Percentiles rank a stretch among this genome's conserved stretches.
Conservation (phyloP, 306 rosid genomes). For the Pachyrhizus erosus region DNA sequence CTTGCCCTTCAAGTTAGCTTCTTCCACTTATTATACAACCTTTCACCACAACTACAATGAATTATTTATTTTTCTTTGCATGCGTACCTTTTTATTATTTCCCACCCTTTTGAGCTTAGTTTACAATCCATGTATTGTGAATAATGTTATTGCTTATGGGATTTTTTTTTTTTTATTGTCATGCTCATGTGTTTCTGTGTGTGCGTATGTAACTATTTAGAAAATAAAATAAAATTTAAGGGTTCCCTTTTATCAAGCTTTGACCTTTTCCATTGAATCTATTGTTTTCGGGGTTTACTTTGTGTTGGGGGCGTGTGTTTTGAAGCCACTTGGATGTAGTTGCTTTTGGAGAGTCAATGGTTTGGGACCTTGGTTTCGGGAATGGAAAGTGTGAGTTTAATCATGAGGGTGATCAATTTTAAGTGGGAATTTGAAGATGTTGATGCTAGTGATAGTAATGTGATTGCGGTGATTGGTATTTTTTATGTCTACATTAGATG, state of each 20-base stretch:
- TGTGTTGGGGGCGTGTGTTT: not conserved
- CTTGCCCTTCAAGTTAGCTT: not conserved
- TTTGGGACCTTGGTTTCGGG: not conserved
- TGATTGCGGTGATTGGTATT: constrained; percentile 5
- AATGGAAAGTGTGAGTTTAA: not conserved
- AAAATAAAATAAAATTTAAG: not conserved
- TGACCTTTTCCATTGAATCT: not conserved
- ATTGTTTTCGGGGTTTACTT: not conserved
- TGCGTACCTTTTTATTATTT: not conserved
- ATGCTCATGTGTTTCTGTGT: not conserved
- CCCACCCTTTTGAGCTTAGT: not conserved
- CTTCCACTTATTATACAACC: not conserved
- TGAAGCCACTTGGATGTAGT: not conserved
- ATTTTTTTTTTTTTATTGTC: not conserved
- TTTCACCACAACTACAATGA: not conserved
- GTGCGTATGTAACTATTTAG: not conserved
- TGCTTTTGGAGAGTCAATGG: constrained; percentile 18
- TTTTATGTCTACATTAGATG: not conserved
- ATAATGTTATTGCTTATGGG: not conserved
- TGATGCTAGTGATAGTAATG: constrained; percentile 5
- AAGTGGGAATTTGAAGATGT: not conserved
- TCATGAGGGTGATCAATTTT: not conserved
- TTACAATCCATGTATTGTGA: not conserved
- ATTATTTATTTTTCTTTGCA: not conserved
- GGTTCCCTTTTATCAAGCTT: constrained; percentile 25